A percentile compares a stretch with the other conserved stretches of the same genome.
Conservation (phyloP, 257 asterid species). For the Pogostemon cablin region DNA sequence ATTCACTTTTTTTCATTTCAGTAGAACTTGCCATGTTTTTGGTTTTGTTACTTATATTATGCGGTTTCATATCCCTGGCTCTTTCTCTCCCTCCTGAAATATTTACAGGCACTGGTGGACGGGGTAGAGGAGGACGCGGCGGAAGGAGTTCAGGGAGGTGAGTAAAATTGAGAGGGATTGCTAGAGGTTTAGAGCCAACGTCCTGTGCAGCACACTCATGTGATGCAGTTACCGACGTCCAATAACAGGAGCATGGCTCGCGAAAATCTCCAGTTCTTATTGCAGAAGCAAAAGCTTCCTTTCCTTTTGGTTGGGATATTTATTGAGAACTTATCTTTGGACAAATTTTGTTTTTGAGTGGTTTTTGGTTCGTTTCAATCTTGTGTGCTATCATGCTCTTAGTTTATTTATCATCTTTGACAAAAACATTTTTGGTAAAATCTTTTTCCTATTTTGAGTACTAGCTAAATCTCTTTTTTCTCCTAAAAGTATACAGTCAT, state of each 20-base stretch:
- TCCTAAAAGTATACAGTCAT: too few species aligned
- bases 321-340: conserved; percentile 1
- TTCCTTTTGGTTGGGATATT: conserved; percentile 14
- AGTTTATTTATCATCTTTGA: conserved; percentile 17
- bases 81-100: neutral
- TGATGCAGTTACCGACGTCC: conserved; percentile 34
- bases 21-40: neutral
- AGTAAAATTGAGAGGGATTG: conserved; percentile 30
- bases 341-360: conserved; percentile 21
- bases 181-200: conserved; percentile 37
- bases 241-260: conserved; percentile 5
- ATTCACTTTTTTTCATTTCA: neutral
- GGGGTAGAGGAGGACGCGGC: conserved; percentile 68
- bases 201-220: conserved; percentile 2
- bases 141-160: conserved; percentile 57
- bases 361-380: conserved; percentile 9
- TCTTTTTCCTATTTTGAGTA: too few species aligned
- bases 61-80: neutral
- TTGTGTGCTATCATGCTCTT: conserved; percentile 22
- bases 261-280: conserved; percentile 15
- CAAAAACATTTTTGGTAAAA: too few species aligned
- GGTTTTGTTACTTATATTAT: neutral
- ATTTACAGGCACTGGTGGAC: conserved; percentile 29
- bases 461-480: too few species aligned
- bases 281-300: conserved; percentile 37